phyloP scores from a whole-genome alignment of 306 rosid species.

The Cicer chorassanicum region DNA sequence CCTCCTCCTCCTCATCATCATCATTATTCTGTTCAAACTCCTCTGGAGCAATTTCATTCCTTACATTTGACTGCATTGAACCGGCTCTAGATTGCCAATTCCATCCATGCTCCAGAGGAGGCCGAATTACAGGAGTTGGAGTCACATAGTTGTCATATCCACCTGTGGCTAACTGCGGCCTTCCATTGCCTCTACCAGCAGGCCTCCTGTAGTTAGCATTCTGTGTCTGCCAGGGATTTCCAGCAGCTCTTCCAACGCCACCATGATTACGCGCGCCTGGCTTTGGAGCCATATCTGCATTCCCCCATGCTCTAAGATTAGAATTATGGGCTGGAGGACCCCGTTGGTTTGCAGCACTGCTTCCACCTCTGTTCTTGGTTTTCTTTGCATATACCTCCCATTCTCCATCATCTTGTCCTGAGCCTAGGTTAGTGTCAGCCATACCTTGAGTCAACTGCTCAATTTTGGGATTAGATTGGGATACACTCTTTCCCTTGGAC shows the following conservation, averaged over 20 bases:
- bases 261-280: conserved; percentile 41
- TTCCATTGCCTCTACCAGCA: conserved; percentile 61
- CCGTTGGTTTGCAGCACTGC: conserved; percentile 60
- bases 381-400: conserved; percentile 76
- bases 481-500: conserved; percentile 53
- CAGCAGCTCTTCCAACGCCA: conserved; percentile 59
- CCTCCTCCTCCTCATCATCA: conserved; percentile 32
- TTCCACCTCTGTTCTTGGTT: conserved; percentile 75
- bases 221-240: conserved; percentile 50
- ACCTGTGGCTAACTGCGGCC: conserved; percentile 47
- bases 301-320: conserved; percentile 56
- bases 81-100: conserved; percentile 71
- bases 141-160: conserved; percentile 45
- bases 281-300: conserved; percentile 49
- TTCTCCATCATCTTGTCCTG: conserved; percentile 60
- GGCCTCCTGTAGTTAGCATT: conserved; percentile 52
- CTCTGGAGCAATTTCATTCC: conserved; percentile 42
- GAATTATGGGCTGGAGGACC: conserved; percentile 47
- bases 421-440: conserved; percentile 53
- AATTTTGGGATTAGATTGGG: conserved; percentile 42
- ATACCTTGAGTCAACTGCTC: conserved; percentile 61
- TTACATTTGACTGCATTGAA: conserved; percentile 44
- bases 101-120: conserved; percentile 86
- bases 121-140: conserved; percentile 53
- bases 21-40: conserved; percentile 42